Evolutionary conservation across 495 filamentous ascomycete species (phyloP).

Genomic region (Lasiosphaeria miniovina): DNA sequence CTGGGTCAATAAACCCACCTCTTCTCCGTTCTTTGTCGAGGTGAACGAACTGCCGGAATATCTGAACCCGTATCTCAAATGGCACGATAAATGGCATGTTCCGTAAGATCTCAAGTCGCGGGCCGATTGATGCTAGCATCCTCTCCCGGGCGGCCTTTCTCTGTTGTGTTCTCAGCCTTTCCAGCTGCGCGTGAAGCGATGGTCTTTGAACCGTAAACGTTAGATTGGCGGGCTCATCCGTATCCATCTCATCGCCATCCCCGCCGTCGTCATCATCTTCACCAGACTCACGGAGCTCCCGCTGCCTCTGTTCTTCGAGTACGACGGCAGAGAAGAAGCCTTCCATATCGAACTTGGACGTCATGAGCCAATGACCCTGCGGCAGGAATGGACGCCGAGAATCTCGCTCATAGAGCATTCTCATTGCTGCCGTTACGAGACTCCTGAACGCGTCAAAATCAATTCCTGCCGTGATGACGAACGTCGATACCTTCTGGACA

Average conservation of each 20-base stretch:
- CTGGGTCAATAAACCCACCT: conserved; percentile 72
- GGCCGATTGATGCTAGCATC: conserved; percentile 70
- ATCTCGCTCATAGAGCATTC: conserved; percentile 91
- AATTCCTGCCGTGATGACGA: conserved; percentile 51
- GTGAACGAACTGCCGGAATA: conserved; percentile 87
- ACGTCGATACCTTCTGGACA: background rate
- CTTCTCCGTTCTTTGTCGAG: conserved; percentile 77
- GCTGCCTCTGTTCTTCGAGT: conserved; percentile 78
- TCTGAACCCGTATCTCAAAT: conserved; percentile 85
- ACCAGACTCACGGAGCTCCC: conserved; percentile 47
- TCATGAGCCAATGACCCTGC: conserved; percentile 90
- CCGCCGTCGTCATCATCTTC: conserved; percentile 50
- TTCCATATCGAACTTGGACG: conserved; percentile 83
- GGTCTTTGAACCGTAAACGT: conserved; percentile 27
- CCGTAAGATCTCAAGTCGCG: conserved; percentile 82
- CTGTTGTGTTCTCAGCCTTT: conserved; percentile 55
- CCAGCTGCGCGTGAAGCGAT: conserved; percentile 37
- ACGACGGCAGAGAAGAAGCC: conserved; percentile 85
- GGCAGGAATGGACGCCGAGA: conserved; percentile 84
- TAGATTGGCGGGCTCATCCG: conserved; percentile 35
- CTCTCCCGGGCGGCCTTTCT: conserved; percentile 62
- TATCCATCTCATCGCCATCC: conserved; percentile 36
- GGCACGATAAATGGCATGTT: conserved; percentile 98
- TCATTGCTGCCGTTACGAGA: conserved; percentile 77
- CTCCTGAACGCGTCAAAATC: conserved; percentile 74